Base-by-base conservation (phyloP, 441 rosid species). In the Manihot esculenta region DNA sequence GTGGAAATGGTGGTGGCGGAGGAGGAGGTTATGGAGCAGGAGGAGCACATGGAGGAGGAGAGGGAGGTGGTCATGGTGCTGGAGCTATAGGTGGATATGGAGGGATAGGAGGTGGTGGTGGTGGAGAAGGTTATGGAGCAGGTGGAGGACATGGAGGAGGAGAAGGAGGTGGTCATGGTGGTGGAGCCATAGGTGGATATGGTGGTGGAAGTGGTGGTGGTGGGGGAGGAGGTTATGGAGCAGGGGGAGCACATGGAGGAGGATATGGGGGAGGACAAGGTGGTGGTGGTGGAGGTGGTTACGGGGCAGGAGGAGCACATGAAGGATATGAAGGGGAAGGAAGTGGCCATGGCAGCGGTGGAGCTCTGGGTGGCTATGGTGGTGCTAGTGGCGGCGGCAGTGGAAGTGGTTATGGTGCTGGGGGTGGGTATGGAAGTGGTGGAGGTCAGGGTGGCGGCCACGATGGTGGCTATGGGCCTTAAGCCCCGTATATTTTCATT, bases 31-130 rank as follows among this genome's bases (percentile, higher is more conserved):
- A 62, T 0, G 76, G 66, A 17, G 57, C 35, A 7, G 53, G 67
- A 14, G 42, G 68, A 23, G 74, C 56, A 14, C 45, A 59, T 33
- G 67, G 72, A 0, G 66, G 61, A 7, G 69, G 49, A 24, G 82
- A 80, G 0, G 83, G 82, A 26, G 84, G 82, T 0, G 80, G 83
- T 5, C 75, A 80, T 2, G 70, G 75, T 20, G 80, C 83, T 41
- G 68, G 70, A n/a, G 80, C 72, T 33, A 21, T 83, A 77, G 83
- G 85, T 9, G 77, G 79, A 9, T 72, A 67, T 35, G 81, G 59
- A 7, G 69, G 75, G 0, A 69, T 62, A 0, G 67, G 71, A 3
- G 72, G 75, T 45, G 71, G 77, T 5, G 71, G 77, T 12, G 65
- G 57, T 8, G 57, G n/a, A 1, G 27, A 26, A 13, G 77, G 75